Percentiles rank a stretch among this genome's conserved stretches.
Conservation (phyloP, 208 protist genomes). For the Balamuthia mandrillaris region DNA sequence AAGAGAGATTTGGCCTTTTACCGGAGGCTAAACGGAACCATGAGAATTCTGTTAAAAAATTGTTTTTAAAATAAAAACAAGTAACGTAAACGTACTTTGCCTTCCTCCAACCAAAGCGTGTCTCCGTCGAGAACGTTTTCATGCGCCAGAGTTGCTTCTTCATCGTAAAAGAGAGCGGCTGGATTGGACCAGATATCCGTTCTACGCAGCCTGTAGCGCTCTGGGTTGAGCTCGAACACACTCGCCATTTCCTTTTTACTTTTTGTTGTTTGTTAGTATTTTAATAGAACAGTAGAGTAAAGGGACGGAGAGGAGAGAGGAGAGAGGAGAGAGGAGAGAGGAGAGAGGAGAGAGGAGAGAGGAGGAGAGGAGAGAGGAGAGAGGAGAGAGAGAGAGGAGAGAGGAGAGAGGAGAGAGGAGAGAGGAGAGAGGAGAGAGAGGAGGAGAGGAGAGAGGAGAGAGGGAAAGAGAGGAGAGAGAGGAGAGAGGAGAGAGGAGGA, state of each 20-base stretch:
- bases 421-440: background rate
- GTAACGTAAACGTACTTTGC: background rate
- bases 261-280: background rate
- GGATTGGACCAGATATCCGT: constrained; percentile 2
- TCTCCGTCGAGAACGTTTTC: background rate
- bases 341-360: background rate
- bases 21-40: background rate
- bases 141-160: background rate
- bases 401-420: background rate
- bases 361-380: background rate
- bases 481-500: background rate
- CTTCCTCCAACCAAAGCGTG: constrained; percentile 19
- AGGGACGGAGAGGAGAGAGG: background rate
- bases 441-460: background rate
- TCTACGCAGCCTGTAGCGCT: background rate
- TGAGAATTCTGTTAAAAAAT: background rate
- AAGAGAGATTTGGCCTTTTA: background rate
- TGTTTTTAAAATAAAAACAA: background rate
- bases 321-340: background rate
- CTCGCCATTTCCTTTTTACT: background rate
- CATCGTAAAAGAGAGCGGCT: background rate
- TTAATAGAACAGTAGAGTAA: background rate
- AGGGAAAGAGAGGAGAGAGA: background rate
- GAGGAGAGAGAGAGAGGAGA: background rate
- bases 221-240: background rate